Percentiles rank a stretch among this genome's conserved stretches.
Conservation (phyloP, 768 basidiomycete genomes). For the Suillus decipiens region DNA sequence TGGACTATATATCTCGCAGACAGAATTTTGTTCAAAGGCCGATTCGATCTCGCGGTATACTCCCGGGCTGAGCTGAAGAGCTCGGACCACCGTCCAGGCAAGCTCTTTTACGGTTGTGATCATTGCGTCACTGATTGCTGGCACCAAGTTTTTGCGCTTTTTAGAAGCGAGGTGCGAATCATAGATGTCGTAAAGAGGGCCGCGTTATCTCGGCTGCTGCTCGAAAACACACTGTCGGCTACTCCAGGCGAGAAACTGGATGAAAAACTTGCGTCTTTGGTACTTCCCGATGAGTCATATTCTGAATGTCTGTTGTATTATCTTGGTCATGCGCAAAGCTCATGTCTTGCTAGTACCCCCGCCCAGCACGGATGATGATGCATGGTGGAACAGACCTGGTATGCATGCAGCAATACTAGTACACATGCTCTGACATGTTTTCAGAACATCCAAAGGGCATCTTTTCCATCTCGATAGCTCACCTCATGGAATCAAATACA, state of each 20-base stretch:
- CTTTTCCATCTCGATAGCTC: slow-evolving; percentile 45
- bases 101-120: slow-evolving; percentile 14
- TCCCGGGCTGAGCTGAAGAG: slow-evolving; percentile 80
- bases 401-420: slow-evolving; percentile 17
- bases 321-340: not conserved
- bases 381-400: slow-evolving; percentile 84
- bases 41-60: slow-evolving; percentile 76
- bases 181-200: slow-evolving; percentile 78
- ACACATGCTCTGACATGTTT: slow-evolving; percentile 11
- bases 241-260: slow-evolving; percentile 68
- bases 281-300: slow-evolving; percentile 44
- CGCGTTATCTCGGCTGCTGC: slow-evolving; percentile 64
- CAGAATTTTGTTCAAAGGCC: slow-evolving; percentile 87
- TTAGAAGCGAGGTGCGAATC: slow-evolving; percentile 73
- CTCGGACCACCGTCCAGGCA: slow-evolving; percentile 97
- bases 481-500: slow-evolving; percentile 23
- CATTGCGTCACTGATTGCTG: not conserved
- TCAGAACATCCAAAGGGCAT: slow-evolving; percentile 62
- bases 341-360: slow-evolving; percentile 62
- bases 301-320: slow-evolving; percentile 10
- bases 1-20: slow-evolving; percentile 51
- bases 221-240: slow-evolving; percentile 63
- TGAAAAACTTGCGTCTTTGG: slow-evolving; percentile 65
- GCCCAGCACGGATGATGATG: slow-evolving; percentile 73
- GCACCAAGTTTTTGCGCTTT: slow-evolving; percentile 76